These are phyloP conservation scores for Lumnitzera littorea DNA, from an alignment of 345 rosid genomes.

Conservation along the genomic window DNA sequence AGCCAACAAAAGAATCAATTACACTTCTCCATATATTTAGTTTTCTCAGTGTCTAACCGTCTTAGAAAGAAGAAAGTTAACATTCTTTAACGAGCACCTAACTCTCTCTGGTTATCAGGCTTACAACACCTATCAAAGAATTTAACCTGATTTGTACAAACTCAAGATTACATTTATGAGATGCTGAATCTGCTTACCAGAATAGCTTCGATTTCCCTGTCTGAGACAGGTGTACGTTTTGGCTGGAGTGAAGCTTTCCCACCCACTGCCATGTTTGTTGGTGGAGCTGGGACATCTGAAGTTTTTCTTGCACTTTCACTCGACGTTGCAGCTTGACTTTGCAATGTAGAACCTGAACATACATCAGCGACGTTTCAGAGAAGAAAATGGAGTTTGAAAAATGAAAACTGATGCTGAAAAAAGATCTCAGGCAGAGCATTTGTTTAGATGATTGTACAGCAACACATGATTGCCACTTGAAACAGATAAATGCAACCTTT, in stretches of 20 bases:
- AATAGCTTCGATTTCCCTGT: constrained; percentile 62
- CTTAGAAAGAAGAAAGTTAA: too few species aligned
- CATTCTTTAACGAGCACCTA: too few species aligned
- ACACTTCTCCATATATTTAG: too few species aligned
- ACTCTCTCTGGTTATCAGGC: too few species aligned
- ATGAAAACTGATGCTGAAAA: not conserved
- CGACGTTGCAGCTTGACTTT: constrained; percentile 17
- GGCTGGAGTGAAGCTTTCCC: constrained; percentile 88
- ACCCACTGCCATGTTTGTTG: constrained; percentile 44
- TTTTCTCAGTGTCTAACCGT: too few species aligned
- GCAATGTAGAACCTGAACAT: constrained; percentile 14
- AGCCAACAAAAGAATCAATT: too few species aligned
- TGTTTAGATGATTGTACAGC: too few species aligned
- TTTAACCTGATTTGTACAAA: too few species aligned
- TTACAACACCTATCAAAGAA: too few species aligned
- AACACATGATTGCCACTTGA: too few species aligned
- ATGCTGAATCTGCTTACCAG: constrained; percentile 28
- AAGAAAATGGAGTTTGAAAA: not conserved
- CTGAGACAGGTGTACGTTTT: constrained; percentile 64
- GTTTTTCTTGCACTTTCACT: constrained; percentile 10
- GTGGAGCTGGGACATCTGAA: constrained; percentile 60
- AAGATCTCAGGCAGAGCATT: not conserved
- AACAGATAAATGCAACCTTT: too few species aligned
- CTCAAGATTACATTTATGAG: not conserved
- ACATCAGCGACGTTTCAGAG: not conserved